Conservation (phyloP, 164 flowering plant species). For the Vitis amurensis region DNA sequence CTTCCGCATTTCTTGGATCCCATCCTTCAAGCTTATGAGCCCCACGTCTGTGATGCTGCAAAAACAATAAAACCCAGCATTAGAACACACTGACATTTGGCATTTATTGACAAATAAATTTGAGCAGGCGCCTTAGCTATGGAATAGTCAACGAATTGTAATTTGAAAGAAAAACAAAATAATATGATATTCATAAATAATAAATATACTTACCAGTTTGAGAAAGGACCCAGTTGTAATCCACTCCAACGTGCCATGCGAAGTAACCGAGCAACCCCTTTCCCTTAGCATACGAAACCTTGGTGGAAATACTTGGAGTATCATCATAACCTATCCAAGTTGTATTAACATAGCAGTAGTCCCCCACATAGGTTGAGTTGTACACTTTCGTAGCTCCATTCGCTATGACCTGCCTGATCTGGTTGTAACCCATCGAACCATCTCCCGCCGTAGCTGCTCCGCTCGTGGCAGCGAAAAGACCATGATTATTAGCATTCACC, state of each 20-base stretch:
- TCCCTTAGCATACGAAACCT: conserved; percentile 9
- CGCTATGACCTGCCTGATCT: neutral
- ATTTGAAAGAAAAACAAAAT: too few species aligned
- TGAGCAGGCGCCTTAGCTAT: too few species aligned
- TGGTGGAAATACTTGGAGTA: neutral
- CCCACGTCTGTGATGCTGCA: conserved; percentile 8
- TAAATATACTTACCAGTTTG: too few species aligned
- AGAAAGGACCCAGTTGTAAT: neutral
- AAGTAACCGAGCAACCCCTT: conserved; percentile 9
- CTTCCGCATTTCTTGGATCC: too few species aligned
- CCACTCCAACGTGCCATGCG: conserved; percentile 2
- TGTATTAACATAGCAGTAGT: neutral
- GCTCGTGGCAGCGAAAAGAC: neutral
- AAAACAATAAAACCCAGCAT: neutral
- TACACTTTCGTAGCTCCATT: neutral
- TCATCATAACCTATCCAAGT: conserved; percentile 19
- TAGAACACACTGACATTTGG: neutral
- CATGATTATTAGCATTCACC: neutral
- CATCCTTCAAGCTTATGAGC: neutral
- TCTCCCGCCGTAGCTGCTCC: conserved; percentile 2
- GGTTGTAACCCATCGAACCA: neutral
- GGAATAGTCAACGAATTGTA: too few species aligned
- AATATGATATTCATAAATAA: too few species aligned
- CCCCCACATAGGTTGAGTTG: neutral
- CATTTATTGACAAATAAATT: too few species aligned